Conservation (phyloP, 2,329 filamentous ascomycete species). For the Graphiopsis chlorocephala region DNA sequence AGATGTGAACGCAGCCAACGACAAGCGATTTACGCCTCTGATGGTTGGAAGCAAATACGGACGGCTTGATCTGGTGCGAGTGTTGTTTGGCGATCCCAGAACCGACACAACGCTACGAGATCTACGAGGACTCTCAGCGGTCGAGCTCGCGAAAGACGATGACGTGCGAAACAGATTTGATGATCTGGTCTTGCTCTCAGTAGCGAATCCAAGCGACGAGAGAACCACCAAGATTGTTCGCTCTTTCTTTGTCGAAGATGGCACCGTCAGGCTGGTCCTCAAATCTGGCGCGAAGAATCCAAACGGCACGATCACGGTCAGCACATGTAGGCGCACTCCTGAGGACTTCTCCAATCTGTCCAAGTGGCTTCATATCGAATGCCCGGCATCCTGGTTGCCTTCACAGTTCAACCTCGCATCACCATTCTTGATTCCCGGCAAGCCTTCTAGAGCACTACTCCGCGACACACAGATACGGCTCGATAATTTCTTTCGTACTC, state of each 20-base stretch:
- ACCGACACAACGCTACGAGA: slow-evolving; percentile 85
- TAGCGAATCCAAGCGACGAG: slow-evolving; percentile 67
- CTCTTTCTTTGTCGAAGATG: slow-evolving; percentile 96
- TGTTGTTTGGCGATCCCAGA: slow-evolving; percentile 80
- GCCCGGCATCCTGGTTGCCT: slow-evolving; percentile 93
- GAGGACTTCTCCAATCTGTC: slow-evolving; percentile 89
- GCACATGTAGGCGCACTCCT: slow-evolving; percentile 84
- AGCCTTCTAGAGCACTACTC: slow-evolving; percentile 81
- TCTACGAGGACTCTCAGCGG: slow-evolving; percentile 81
- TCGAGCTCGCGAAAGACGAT: slow-evolving; percentile 96
- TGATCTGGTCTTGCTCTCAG: slow-evolving; percentile 81
- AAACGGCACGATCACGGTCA: slow-evolving; percentile 83
- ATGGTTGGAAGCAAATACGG: slow-evolving; percentile 99
- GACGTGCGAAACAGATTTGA: slow-evolving; percentile 96
- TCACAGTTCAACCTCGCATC: slow-evolving; percentile 73
- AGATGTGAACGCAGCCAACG: slow-evolving; percentile 94
- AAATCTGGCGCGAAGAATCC: slow-evolving; percentile 89
- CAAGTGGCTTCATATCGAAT: slow-evolving; percentile 78
- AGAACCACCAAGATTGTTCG: slow-evolving; percentile 90
- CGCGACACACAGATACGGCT: slow-evolving; percentile 83
- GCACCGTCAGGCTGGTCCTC: slow-evolving; percentile 84
- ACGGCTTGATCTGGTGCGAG: slow-evolving; percentile 85
- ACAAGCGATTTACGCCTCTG: slow-evolving; percentile 88
- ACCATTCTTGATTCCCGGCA: slow-evolving; percentile 89
- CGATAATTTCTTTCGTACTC: slow-evolving; percentile 81